Evolutionary conservation across 2,329 filamentous ascomycete genomes (phyloP), one percentile per base, ranked within the genome.

Genomic region (Fonsecaea nubica): DNA sequence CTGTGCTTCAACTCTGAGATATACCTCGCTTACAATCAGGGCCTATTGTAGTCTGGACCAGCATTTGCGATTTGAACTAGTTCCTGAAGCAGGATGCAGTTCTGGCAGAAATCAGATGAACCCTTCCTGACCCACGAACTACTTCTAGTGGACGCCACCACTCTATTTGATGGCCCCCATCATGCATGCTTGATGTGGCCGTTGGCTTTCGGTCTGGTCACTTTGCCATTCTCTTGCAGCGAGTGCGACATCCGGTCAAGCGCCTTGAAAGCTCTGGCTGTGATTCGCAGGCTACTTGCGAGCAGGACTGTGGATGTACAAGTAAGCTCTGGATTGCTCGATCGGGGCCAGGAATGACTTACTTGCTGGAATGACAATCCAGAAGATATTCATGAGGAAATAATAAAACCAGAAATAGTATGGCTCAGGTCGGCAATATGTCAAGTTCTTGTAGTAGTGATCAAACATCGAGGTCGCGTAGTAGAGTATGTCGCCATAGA

Each of bases 321-420:
- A 68, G 62, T 52, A 18, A 62, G 52, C 30, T 18, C 18, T 21
- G 36, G 42, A 21, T 10, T 36, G 30, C 18, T 32, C 48, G 32
- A n/a, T 18, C 32, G 21, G 18, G 13, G 18, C 32, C 12, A 9
- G 13, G 9, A 10, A 38, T n/a, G 30, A 81, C 85, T 79, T 76
- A 87, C 85, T 77, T 21, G 76, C 77, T 5, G 87, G 87, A 61
- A 89, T 84, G 36, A 88, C 79, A 62, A 89, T 88, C 87, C 87
- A 90, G 75, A 89, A 86, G 59, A 83, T 83, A 73, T 90, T 90
- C 86, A 89, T 88, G 36, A 86, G 77, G 64, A 89, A 83, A 75
- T 87, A 90, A 76, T 90, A 90, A 48, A 84, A 80, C 86, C 87
- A 90, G 75, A 87, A 89, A 76, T 89, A 90, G 69, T 85, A 85